These are phyloP conservation scores for Schrenkiella parvula DNA, from an alignment of 345 rosid genomes.

Conservation along the genomic window DNA sequence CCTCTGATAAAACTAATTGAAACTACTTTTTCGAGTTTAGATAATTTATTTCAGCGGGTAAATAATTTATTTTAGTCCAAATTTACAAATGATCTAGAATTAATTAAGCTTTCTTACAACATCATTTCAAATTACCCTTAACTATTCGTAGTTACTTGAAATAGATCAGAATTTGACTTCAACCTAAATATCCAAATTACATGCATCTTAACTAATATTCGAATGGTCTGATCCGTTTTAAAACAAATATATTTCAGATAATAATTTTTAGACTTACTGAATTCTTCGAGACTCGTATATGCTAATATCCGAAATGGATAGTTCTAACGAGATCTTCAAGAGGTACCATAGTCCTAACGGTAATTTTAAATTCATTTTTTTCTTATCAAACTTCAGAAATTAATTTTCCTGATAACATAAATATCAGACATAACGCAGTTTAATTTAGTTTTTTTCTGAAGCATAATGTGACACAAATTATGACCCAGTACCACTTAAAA, in stretches of 20 bases:
- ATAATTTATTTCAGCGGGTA: background rate
- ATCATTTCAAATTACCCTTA: background rate
- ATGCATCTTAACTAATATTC: background rate
- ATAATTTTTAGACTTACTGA: too few relatives aligned
- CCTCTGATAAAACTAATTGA: background rate
- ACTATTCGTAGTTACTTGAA: background rate
- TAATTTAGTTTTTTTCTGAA: background rate
- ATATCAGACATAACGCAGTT: background rate
- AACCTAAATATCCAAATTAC: background rate
- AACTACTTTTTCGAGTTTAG: background rate
- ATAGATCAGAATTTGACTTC: background rate
- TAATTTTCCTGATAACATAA: background rate
- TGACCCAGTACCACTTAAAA: background rate
- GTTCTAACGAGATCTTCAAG: too few relatives aligned
- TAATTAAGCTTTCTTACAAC: background rate
- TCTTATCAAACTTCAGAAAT: too few relatives aligned
- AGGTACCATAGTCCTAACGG: too few relatives aligned
- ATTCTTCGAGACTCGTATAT: too few relatives aligned
- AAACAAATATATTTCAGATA: background rate
- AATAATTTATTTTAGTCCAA: too few relatives aligned
- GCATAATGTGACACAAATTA: background rate
- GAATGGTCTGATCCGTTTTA: background rate
- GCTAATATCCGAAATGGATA: background rate
- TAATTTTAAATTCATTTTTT: too few relatives aligned
- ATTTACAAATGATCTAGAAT: background rate